Base-by-base conservation (phyloP, 2,329 filamentous ascomycete species). In the Sclerotinia subarctica region DNA sequence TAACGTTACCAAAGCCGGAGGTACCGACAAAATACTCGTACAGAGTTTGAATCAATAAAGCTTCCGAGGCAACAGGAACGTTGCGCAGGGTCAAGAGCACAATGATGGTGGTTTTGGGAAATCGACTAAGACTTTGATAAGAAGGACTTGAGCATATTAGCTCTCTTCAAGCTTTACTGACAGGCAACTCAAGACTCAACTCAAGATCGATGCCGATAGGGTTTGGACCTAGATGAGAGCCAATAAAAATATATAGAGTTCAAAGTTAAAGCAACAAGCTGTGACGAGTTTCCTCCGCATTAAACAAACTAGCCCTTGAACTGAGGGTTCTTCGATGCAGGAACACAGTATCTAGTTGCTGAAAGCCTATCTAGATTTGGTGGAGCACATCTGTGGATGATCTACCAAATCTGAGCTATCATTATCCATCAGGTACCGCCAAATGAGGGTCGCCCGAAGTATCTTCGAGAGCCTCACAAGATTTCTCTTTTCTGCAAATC, bases 111-210 rank as follows among this genome's bases (percentile, higher is more conserved):
- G 17, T 38, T 38, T 51, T 47, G 56, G 42, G 46, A 38, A 57
- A 56, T 60, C 63, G 15, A 44, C 64, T 51, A 62, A 69, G 47
- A 69, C 42, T 62, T 66, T 60, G 68, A 38, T 52, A 49, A 67
- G 53, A 64, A 58, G 15, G 44, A 62, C 52, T 71, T 67, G 64
- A 70, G 67, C 68, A 67, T 64, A 21, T 67, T 70, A 69, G 68
- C 69, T 70, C 52, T 63, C 67, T 69, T 70, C 69, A 72, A 71
- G 66, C 68, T 72, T 71, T 69, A 67, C 69, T 70, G 66, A 71
- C 52, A 54, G 54, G 69, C 67, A 65, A 21, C 51, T 69, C 63
- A 69, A 69, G 64, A 69, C 71, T 67, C 69, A 54, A 44, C 57
- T 46, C 19, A 35, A 67, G 57, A 47, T 38, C 57, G 54, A n/a